phyloP scores from a whole-genome alignment of 2,329 filamentous ascomycete genomes.

The Sporothrix phasma region DNA sequence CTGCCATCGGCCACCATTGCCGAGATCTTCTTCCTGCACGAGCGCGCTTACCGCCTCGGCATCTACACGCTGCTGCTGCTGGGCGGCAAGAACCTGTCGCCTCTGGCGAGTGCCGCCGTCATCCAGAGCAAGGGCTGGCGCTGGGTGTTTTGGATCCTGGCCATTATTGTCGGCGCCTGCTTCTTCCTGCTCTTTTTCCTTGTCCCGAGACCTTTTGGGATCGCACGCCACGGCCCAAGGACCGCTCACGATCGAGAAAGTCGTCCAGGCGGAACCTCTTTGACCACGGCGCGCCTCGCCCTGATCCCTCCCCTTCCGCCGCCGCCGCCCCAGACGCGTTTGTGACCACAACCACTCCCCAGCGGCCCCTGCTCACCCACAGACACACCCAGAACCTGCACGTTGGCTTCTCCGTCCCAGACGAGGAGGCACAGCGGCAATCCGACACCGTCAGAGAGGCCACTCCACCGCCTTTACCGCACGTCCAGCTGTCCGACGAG shows the following conservation, averaged over 20 bases:
- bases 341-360: background rate
- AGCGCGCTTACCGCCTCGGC: conserved; percentile 83
- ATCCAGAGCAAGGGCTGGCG: conserved; percentile 73
- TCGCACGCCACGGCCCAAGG: conserved; percentile 50
- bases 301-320: background rate
- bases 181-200: conserved; percentile 72
- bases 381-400: conserved; percentile 31
- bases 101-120: conserved; percentile 74
- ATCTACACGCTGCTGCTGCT: conserved; percentile 86
- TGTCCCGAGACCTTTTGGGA: conserved; percentile 95
- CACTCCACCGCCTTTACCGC: background rate
- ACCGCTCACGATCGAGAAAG: conserved; percentile 1
- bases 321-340: background rate
- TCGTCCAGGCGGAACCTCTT: conserved; percentile 5
- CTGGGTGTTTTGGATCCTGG: conserved; percentile 85
- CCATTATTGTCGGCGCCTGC: conserved; percentile 66
- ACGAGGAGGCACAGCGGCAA: background rate
- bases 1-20: conserved; percentile 88
- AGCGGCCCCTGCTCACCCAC: background rate
- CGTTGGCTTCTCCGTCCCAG: conserved; percentile 45
- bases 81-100: conserved; percentile 84
- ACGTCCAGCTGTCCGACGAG: background rate
- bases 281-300: background rate
- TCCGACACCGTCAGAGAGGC: background rate
- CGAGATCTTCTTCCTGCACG: conserved; percentile 93